These are phyloP conservation scores for Stachybotrys chlorohalonatus DNA, from an alignment of 2,329 filamentous ascomycete genomes.

Conservation along the genomic window DNA sequence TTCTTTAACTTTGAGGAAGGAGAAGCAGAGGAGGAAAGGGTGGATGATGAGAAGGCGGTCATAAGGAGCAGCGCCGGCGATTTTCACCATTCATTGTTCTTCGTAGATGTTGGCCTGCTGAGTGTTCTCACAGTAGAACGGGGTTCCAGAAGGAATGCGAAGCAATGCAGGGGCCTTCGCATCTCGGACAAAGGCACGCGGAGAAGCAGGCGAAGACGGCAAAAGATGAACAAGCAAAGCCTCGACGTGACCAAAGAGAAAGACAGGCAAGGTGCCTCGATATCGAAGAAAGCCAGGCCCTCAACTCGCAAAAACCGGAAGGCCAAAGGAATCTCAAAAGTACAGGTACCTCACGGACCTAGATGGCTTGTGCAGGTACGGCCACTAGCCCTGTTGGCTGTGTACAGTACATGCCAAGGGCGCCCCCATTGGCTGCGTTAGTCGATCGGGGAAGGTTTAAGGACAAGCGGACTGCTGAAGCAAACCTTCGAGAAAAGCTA, in stretches of 20 bases:
- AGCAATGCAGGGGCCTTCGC: background rate
- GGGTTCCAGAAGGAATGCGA: background rate
- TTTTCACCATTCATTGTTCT: no score
- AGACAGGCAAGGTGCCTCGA: background rate
- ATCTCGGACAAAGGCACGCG: background rate
- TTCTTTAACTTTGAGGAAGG: no score
- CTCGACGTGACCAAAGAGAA: background rate
- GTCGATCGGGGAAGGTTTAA: background rate
- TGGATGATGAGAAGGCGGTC: background rate
- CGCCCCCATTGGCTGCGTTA: background rate
- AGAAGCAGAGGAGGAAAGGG: background rate
- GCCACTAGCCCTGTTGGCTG: background rate
- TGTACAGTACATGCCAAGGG: background rate
- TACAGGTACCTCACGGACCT: background rate
- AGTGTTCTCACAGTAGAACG: no score
- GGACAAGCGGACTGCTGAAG: background rate
- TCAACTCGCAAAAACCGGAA: background rate
- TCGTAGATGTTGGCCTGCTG: no score
- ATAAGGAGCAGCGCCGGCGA: background rate
- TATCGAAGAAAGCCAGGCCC: no score
- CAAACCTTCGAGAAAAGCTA: background rate
- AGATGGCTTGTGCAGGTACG: background rate
- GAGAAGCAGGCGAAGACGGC: slow-evolving; percentile 1
- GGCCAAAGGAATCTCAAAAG: background rate
- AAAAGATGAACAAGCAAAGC: slow-evolving; percentile 2